Conservation (phyloP, 1,284 basidiomycete genomes). For the Marasmius sp. region DNA sequence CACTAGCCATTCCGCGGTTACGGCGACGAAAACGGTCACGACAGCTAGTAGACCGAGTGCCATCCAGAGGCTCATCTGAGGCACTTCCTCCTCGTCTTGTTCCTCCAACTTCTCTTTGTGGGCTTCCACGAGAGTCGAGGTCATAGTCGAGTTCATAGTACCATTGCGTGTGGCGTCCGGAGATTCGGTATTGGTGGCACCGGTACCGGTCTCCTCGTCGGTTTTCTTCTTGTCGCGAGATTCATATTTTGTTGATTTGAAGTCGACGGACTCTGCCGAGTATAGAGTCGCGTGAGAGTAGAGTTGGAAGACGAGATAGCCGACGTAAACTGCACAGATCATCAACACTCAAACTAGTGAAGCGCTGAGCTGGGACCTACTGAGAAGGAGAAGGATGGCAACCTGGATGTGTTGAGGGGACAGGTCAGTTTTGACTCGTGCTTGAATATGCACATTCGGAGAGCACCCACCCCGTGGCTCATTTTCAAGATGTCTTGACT, state of each 20-base stretch:
- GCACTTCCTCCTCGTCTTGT: slow-evolving; percentile 49
- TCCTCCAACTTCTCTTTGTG: slow-evolving; percentile 17
- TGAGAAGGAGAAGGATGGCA: slow-evolving; percentile 78
- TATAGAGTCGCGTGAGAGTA: slow-evolving; percentile 82
- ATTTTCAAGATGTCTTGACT: slow-evolving; percentile 62
- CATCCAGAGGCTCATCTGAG: slow-evolving; percentile 54
- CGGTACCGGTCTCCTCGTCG: neutral
- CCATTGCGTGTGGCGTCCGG: neutral
- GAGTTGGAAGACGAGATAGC: slow-evolving; percentile 84
- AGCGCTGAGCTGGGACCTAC: slow-evolving; percentile 37
- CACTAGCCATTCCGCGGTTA: slow-evolving; percentile 88
- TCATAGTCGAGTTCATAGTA: neutral
- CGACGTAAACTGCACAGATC: slow-evolving; percentile 54
- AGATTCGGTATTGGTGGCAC: neutral
- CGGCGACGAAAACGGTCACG: slow-evolving; percentile 69
- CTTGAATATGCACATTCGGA: neutral
- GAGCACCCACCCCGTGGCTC: slow-evolving; percentile 69
- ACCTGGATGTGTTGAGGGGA: slow-evolving; percentile 39
- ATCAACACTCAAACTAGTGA: slow-evolving; percentile 2
- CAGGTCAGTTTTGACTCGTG: slow-evolving; percentile 3
- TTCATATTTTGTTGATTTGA: slow-evolving; percentile 41
- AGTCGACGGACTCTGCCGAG: slow-evolving; percentile 42
- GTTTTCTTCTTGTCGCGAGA: slow-evolving; percentile 18
- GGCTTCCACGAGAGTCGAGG: neutral
- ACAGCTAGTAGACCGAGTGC: slow-evolving; percentile 53